Percentiles rank a stretch among this genome's conserved stretches.
Evolutionary conservation across 345 rosid genomes (phyloP).

Genomic region (Eucalyptus urophylla): DNA sequence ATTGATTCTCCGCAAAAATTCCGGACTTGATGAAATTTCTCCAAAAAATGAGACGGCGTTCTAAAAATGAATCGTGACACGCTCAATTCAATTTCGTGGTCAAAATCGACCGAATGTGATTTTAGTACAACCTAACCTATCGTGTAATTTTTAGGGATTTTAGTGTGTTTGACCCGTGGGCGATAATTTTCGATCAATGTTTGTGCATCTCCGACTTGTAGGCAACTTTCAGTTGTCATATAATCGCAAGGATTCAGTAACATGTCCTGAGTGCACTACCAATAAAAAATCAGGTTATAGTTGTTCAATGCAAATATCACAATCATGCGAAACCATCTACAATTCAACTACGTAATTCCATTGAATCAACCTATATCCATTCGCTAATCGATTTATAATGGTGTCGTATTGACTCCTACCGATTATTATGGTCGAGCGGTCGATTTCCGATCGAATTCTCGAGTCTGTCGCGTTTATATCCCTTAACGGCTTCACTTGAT

Average conservation of each 20-base stretch:
- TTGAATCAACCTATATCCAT: fast-evolving
- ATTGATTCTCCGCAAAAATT: no score
- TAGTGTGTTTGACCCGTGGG: fast-evolving
- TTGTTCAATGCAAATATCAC: fast-evolving
- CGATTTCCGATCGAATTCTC: no score
- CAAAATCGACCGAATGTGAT: fast-evolving
- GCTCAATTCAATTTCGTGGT: no score
- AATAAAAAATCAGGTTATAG: no score
- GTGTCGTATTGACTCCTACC: no score
- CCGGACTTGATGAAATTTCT: fast-evolving
- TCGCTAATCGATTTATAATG: fast-evolving
- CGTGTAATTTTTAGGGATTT: fast-evolving
- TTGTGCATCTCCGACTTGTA: no score
- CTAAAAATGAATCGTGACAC: no score
- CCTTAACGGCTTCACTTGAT: fast-evolving
- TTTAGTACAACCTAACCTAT: no score
- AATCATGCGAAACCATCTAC: fast-evolving
- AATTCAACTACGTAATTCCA: no score
- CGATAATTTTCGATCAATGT: fast-evolving
- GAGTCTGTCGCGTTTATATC: fast-evolving
- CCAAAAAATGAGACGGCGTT: fast-evolving
- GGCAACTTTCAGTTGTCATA: no score
- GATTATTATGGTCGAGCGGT: fast-evolving
- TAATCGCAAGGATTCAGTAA: fast-evolving
- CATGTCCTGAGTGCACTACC: no score